Evolutionary conservation across 331 rosid species (phyloP).

Genomic region (Cydonia oblonga): DNA sequence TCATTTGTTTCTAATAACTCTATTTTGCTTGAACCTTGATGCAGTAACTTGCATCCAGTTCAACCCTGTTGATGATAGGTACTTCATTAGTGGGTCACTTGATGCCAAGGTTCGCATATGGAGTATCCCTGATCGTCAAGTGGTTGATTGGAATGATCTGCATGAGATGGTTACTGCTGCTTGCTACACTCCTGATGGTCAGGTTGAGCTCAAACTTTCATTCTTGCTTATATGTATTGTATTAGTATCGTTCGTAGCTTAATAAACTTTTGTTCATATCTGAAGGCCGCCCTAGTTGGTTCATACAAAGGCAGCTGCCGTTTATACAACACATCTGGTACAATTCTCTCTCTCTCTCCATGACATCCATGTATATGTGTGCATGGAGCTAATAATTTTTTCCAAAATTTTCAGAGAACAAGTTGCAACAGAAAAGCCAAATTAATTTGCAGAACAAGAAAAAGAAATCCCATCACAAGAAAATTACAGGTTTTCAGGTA

Average conservation of each 20-base stretch:
- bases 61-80: slow-evolving; percentile 91
- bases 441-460: slow-evolving; percentile 94
- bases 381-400: slow-evolving; percentile 5
- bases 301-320: slow-evolving; percentile 95
- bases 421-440: slow-evolving; percentile 68
- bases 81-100: slow-evolving; percentile 97
- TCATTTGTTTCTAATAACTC: slow-evolving; percentile 27
- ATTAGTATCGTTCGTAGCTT: slow-evolving; percentile 15
- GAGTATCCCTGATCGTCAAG: slow-evolving; percentile 91
- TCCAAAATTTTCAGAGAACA: slow-evolving; percentile 48
- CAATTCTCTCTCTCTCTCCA: not conserved
- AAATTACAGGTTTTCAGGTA: slow-evolving; percentile 99
- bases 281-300: slow-evolving; percentile 93
- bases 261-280: slow-evolving; percentile 18
- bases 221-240: not conserved
- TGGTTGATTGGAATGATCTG: slow-evolving; percentile 92
- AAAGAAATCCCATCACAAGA: slow-evolving; percentile 81
- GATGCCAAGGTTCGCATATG: slow-evolving; percentile 98
- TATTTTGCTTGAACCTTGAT: slow-evolving; percentile 30
- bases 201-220: slow-evolving; percentile 49
- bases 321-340: slow-evolving; percentile 79
- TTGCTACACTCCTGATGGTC: slow-evolving; percentile 98
- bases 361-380: not conserved
- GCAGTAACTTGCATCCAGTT: slow-evolving; percentile 99
- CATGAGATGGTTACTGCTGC: slow-evolving; percentile 99